These are phyloP conservation scores for Tricholoma saponaceum DNA, from an alignment of 768 basidiomycete species.

Conservation along the genomic window DNA sequence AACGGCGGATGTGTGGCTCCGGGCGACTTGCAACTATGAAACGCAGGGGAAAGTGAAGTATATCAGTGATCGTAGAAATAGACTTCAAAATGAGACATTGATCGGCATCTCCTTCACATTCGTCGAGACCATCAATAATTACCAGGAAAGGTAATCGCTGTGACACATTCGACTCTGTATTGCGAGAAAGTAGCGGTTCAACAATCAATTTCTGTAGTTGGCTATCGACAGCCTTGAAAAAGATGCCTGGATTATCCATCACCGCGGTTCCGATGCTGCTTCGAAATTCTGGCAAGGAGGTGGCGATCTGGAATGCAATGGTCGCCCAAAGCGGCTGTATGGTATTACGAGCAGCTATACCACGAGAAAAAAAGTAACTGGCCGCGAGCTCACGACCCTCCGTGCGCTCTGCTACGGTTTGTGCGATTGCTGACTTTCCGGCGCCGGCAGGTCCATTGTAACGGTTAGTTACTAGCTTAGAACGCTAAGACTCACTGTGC, in stretches of 20 bases:
- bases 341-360: conserved; percentile 16
- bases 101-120: conserved; percentile 15
- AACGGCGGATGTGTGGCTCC: conserved; percentile 18
- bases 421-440: too few species aligned
- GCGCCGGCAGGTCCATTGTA: too few species aligned
- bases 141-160: conserved; percentile 2
- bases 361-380: conserved; percentile 31
- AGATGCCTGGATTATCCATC: conserved; percentile 7
- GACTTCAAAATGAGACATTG: conserved; percentile 10
- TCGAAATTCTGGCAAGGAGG: conserved; percentile 4
- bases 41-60: conserved; percentile 12
- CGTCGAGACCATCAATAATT: conserved; percentile 25
- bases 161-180: too few species aligned
- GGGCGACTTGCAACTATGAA: conserved; percentile 24
- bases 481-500: too few species aligned
- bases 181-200: neutral
- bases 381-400: conserved; percentile 17
- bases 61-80: neutral
- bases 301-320: conserved; percentile 16
- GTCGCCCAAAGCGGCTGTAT: conserved; percentile 22
- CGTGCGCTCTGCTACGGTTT: too few species aligned
- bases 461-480: too few species aligned
- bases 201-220: conserved; percentile 15
- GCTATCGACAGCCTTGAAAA: conserved; percentile 4
- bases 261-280: conserved; percentile 5